Evolutionary conservation across 352 stramenopile genomes (phyloP).

Genomic region (Globisporangium rhizosaccharum): DNA sequence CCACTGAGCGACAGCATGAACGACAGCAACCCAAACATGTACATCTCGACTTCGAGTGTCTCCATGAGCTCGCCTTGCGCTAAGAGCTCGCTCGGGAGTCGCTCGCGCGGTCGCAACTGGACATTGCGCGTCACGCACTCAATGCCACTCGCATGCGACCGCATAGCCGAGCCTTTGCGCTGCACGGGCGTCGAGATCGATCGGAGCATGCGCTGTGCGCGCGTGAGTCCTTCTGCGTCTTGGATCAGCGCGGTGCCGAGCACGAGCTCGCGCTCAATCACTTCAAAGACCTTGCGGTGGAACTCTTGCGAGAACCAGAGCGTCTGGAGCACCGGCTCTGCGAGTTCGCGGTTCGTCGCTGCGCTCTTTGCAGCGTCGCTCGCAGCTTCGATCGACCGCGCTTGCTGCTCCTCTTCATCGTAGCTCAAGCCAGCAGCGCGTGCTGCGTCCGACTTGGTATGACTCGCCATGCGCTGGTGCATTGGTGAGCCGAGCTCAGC

Average conservation of each 20-base stretch:
- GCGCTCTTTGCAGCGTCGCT: conserved; percentile 78
- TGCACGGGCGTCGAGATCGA: conserved; percentile 78
- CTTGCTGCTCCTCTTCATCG: conserved; percentile 46
- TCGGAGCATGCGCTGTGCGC: conserved; percentile 76
- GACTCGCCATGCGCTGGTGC: conserved; percentile 6
- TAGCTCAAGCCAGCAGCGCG: conserved; percentile 24
- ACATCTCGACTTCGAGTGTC: conserved; percentile 71
- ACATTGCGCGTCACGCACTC: conserved; percentile 3
- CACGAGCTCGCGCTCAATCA: conserved; percentile 76
- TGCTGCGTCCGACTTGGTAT: conserved; percentile 16
- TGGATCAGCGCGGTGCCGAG: conserved; percentile 64
- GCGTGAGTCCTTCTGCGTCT: conserved; percentile 66
- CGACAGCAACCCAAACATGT: conserved; percentile 61
- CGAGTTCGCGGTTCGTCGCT: conserved; percentile 60
- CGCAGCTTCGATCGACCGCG: conserved; percentile 60
- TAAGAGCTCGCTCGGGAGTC: conserved; percentile 25
- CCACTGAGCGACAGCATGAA: conserved; percentile 82
- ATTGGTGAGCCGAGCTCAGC: conserved; percentile 17
- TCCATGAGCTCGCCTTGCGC: conserved; percentile 47
- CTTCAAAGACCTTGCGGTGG: conserved; percentile 82
- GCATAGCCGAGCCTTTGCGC: conserved; percentile 33
- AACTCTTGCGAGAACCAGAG: conserved; percentile 88
- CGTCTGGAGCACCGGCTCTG: conserved; percentile 70
- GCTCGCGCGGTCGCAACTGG: neutral
- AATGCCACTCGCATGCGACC: conserved; percentile 37